Conservation (phyloP, 164 flowering plant species). For the Hamamelis virginiana region DNA sequence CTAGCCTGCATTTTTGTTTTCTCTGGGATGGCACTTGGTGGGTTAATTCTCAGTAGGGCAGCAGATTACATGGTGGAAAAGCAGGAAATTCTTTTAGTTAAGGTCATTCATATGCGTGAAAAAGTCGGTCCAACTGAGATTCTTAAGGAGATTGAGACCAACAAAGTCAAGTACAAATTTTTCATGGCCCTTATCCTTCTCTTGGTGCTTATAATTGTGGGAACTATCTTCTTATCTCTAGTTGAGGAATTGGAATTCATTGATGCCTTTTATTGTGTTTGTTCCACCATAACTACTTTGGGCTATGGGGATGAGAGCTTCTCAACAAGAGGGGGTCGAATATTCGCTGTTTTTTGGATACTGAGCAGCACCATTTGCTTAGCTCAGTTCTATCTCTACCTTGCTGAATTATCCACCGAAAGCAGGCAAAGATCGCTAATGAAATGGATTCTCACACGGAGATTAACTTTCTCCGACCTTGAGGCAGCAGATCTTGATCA, state of each 20-base stretch:
- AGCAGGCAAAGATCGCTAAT: constrained; percentile 42
- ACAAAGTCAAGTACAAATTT: constrained; percentile 54
- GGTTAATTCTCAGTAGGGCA: constrained; percentile 60
- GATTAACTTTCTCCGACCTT: constrained; percentile 51
- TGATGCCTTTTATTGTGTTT: constrained; percentile 84
- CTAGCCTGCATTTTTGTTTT: constrained; percentile 80
- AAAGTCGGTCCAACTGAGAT: constrained; percentile 37
- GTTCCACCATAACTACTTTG: constrained; percentile 77
- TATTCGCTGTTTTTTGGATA: constrained; percentile 84
- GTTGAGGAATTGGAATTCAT: constrained; percentile 50
- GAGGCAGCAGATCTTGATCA: constrained; percentile 86
- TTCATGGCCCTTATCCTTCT: constrained; percentile 26
- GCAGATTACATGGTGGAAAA: constrained; percentile 78
- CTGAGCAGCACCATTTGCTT: constrained; percentile 65
- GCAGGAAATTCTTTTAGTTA: constrained; percentile 58
- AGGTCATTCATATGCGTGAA: constrained; percentile 38
- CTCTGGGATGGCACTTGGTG: constrained; percentile 70
- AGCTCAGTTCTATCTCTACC: constrained; percentile 70
- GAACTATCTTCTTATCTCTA: constrained; percentile 43
- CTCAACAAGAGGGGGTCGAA: constrained; percentile 66
- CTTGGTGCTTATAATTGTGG: constrained; percentile 42
- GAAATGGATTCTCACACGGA: constrained; percentile 64
- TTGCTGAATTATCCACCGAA: constrained; percentile 63
- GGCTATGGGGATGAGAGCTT: constrained; percentile 91
- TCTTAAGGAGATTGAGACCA: constrained; percentile 45